phyloP scores from a whole-genome alignment of 768 basidiomycete genomes.

The Lactifluus volemus region DNA sequence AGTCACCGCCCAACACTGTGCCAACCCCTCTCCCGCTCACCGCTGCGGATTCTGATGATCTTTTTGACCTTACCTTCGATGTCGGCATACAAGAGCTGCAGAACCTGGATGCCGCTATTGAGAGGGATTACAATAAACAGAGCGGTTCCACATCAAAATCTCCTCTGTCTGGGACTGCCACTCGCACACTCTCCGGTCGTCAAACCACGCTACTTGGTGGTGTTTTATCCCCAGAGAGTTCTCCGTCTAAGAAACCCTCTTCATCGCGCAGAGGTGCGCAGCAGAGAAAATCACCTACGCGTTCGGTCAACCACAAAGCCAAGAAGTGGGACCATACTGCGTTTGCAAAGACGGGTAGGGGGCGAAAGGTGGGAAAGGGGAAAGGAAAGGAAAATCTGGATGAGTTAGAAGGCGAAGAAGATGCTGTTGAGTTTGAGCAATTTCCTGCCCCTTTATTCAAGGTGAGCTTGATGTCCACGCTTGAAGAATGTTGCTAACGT shows the following conservation, averaged over 20 bases:
- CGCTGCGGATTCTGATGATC: slow-evolving; percentile 35
- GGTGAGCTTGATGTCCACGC: slow-evolving; percentile 32
- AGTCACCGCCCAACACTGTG: slow-evolving; percentile 15
- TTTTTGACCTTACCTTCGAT: slow-evolving; percentile 36
- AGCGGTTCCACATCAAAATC: slow-evolving; percentile 35
- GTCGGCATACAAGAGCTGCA: slow-evolving; percentile 47
- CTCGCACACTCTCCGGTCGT: slow-evolving; percentile 30
- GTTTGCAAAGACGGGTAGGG: slow-evolving; percentile 68
- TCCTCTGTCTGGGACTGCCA: slow-evolving; percentile 9
- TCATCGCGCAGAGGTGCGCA: not conserved
- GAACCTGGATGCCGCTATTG: slow-evolving; percentile 44
- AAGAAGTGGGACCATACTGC: slow-evolving; percentile 91
- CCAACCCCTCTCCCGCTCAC: slow-evolving; percentile 11
- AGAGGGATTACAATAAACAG: slow-evolving; percentile 37
- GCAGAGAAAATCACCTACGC: slow-evolving; percentile 7
- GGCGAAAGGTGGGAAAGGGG: slow-evolving; percentile 40
- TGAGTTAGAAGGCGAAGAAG: slow-evolving; percentile 35
- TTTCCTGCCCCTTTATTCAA: slow-evolving; percentile 69
- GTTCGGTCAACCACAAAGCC: slow-evolving; percentile 50
- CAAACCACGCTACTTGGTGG: slow-evolving; percentile 67
- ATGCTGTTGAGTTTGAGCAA: slow-evolving; percentile 38
- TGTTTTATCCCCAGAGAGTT: slow-evolving; percentile 31
- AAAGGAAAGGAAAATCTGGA: slow-evolving; percentile 48
- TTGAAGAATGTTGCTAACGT: not conserved
- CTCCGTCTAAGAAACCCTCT: slow-evolving; percentile 22